Evolutionary conservation across 2,329 filamentous ascomycete genomes (phyloP).

Genomic region (Aspergillus terreus): DNA sequence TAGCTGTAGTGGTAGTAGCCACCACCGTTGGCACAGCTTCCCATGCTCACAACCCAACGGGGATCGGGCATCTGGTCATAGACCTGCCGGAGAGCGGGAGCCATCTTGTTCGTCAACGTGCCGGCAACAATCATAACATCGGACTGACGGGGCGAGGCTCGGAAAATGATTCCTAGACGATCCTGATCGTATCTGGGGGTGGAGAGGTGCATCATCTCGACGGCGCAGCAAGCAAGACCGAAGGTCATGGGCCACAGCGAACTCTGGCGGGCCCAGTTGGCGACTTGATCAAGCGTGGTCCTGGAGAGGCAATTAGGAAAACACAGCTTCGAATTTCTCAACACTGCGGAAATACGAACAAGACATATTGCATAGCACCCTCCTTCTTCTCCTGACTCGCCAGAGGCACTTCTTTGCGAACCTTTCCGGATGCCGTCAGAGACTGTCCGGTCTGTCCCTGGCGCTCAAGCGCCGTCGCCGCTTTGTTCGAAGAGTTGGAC

Average conservation of each 20-base stretch:
- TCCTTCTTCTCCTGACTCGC: constrained; percentile 49
- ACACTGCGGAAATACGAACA: constrained; percentile 32
- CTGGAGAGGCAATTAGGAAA: constrained; percentile 16
- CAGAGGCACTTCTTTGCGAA: constrained; percentile 46
- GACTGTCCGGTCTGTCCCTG: constrained; percentile 29
- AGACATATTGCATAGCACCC: constrained; percentile 51
- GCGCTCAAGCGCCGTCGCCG: constrained; percentile 40
- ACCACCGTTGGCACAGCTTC: constrained; percentile 79
- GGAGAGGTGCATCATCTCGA: constrained; percentile 94
- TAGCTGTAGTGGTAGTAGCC: constrained; percentile 90
- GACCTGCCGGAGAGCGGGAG: constrained; percentile 79
- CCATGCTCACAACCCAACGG: constrained; percentile 84
- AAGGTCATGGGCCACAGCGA: constrained; percentile 93
- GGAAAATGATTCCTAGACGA: constrained; percentile 84
- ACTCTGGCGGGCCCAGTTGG: constrained; percentile 84
- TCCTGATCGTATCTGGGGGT: constrained; percentile 89
- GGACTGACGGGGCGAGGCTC: constrained; percentile 79
- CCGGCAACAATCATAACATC: constrained; percentile 94
- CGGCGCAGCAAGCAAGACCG: constrained; percentile 82
- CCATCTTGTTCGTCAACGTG: constrained; percentile 95
- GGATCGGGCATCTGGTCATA: constrained; percentile 97
- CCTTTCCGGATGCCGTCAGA: constrained; percentile 42
- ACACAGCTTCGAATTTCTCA: not conserved
- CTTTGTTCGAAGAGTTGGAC: constrained; percentile 41
- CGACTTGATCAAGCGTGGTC: constrained; percentile 62